These are phyloP conservation scores for Ogataea methylovora DNA, from an alignment of 805 yeast species.

Conservation along the genomic window DNA sequence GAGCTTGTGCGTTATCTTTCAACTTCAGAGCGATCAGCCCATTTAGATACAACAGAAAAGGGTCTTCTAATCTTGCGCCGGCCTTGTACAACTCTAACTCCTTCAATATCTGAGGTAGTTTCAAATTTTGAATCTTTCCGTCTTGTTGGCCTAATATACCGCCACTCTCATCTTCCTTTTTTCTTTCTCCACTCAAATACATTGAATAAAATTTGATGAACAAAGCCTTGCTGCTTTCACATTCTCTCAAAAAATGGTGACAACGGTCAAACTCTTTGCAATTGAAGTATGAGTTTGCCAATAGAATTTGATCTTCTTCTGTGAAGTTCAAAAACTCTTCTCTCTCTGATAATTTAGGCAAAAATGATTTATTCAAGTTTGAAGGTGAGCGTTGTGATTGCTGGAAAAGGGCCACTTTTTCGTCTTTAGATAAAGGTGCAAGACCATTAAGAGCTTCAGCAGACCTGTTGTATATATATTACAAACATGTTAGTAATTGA, in stretches of 20 bases:
- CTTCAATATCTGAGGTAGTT: constrained; percentile 28
- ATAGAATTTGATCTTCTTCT: constrained; percentile 39
- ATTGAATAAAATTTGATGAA: constrained; percentile 66
- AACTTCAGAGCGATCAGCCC: constrained; percentile 65
- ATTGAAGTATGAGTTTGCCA: constrained; percentile 71
- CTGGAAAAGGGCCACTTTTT: constrained; percentile 14
- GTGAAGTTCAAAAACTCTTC: constrained; percentile 17
- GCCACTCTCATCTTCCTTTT: constrained; percentile 61
- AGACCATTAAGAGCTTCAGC: constrained; percentile 75
- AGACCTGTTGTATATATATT: constrained; percentile 21
- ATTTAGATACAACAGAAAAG: constrained; percentile 63
- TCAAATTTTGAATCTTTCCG: constrained; percentile 22
- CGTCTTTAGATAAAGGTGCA: constrained; percentile 11
- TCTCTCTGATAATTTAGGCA: constrained; percentile 7
- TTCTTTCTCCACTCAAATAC: constrained; percentile 72
- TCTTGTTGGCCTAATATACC: constrained; percentile 47
- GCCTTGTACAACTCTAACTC: constrained; percentile 31
- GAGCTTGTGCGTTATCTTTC: constrained; percentile 54
- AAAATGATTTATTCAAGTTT: constrained; percentile 6
- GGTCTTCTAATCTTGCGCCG: constrained; percentile 24
- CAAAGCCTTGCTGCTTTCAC: constrained; percentile 40
- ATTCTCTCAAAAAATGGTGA: constrained; percentile 46
- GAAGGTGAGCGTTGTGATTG: constrained; percentile 7
- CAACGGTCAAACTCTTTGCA: constrained; percentile 83
- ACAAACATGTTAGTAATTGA: not conserved